A percentile compares a stretch with the other conserved stretches of the same genome.
Evolutionary conservation across 768 basidiomycete genomes (phyloP).

Genomic region (Termitomyces sp.): DNA sequence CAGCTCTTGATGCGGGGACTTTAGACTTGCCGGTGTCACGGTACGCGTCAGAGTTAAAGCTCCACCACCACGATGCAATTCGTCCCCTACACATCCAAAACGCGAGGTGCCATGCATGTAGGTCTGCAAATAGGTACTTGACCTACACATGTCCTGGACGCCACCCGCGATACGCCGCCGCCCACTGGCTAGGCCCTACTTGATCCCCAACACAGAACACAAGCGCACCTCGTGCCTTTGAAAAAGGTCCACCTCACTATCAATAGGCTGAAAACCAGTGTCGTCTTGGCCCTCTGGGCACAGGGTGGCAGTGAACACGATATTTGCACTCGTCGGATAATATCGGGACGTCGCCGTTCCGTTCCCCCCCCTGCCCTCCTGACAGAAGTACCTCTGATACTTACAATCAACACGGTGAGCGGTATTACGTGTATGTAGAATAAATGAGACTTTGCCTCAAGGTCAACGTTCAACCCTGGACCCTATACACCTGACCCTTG

Average conservation of each 20-base stretch:
- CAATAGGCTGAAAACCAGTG: background rate
- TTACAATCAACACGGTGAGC: background rate
- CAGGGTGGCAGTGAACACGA: background rate
- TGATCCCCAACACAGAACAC: background rate
- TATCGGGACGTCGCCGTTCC: background rate
- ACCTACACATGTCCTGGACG: background rate
- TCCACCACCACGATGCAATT: background rate
- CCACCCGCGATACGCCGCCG: background rate
- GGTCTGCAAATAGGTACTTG: background rate
- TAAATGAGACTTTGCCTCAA: background rate
- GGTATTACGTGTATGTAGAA: background rate
- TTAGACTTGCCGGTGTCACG: background rate
- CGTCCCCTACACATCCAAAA: too few relatives aligned
- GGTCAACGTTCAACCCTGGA: background rate
- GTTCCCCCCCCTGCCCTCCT: too few relatives aligned
- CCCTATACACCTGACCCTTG: background rate
- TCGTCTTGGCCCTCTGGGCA: background rate
- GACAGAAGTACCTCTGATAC: background rate
- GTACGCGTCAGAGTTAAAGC: background rate
- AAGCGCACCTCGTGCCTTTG: background rate
- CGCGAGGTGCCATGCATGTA: background rate
- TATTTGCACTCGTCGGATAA: background rate
- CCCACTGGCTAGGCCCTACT: background rate
- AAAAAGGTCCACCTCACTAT: background rate
- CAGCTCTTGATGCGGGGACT: background rate